Percentiles rank a stretch among this genome's conserved stretches.
phyloP scores from a whole-genome alignment of 1,284 basidiomycete genomes.

The Leucoagaricus sp. region DNA sequence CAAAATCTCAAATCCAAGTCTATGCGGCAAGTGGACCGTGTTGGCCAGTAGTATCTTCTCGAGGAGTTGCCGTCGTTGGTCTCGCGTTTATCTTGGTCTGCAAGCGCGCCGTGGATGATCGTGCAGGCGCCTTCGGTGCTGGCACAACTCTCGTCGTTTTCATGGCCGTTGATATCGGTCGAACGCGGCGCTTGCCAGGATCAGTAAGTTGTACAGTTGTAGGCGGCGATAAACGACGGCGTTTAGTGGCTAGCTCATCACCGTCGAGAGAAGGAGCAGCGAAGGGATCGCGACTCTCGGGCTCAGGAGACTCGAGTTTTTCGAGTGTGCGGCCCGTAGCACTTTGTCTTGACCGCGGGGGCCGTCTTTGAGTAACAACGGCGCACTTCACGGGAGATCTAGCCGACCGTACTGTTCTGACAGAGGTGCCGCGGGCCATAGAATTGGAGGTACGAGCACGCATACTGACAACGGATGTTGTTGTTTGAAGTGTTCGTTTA shows the following conservation, averaged over 20 bases:
- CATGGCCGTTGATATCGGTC: neutral
- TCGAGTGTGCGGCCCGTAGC: neutral
- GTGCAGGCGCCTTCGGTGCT: neutral
- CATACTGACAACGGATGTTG: neutral
- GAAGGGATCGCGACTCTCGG: neutral
- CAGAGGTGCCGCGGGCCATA: neutral
- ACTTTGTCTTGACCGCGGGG: neutral
- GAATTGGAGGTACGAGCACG: neutral
- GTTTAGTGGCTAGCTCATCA: neutral
- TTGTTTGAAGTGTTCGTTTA: conserved; percentile 9
- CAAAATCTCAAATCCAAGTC: neutral
- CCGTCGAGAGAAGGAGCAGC: neutral
- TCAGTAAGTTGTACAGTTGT: neutral
- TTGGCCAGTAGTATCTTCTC: neutral
- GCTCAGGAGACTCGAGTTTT: neutral
- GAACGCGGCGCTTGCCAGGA: neutral
- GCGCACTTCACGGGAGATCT: conserved; percentile 3
- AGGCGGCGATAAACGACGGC: conserved; percentile 2
- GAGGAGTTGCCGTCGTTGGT: neutral
- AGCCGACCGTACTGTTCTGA: neutral
- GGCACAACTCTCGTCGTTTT: neutral
- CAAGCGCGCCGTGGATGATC: neutral
- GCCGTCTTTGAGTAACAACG: neutral
- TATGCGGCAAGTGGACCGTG: neutral
- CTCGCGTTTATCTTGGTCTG: neutral